Evolutionary conservation across 345 rosid genomes (phyloP), one percentile per base, ranked within the genome.

Genomic region (Boechera stricta): DNA sequence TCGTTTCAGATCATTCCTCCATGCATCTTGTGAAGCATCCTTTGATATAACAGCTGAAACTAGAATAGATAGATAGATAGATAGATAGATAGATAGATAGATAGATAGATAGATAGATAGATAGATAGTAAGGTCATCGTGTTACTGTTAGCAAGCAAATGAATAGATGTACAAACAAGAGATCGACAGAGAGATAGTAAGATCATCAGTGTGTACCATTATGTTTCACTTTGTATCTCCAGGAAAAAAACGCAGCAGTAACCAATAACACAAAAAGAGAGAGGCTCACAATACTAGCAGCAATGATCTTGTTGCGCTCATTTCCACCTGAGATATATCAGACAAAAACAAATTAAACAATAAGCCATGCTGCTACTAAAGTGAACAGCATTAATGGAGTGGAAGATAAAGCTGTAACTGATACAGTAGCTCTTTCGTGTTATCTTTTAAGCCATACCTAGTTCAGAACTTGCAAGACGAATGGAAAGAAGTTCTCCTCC

Each of bases 401-500:
- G 6, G 10, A 56, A 56, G 39, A 32, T 57, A 35, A 6, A 35
- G 38, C 1, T 56, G 39, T 21, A 32, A 57, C 7, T 3, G 2
- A 55, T 0, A 0, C 21, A 18, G 7, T 41, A 32, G 10, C 26
- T 58, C 33, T 11, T 21, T 29, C 7, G 9, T 51, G 28, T 51
- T 8, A n/a, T 2, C 0, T 18, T 5, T 6, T 36, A 36, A 7
- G 57, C 8, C 28, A 0, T 24, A 72, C 77, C 77, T 11, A 72
- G 47, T 10, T 72, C 77, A 32, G 60, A 60, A 24, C 7, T 39
- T n/a, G 62, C n/a, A 12, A 72, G 68, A 18, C 77, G 68, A 45
- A 72, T 78, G 48, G 26, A 72, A 15, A 71, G 15, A 64, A 35
- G 1, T 3, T 65, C 67, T 51, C 77, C 77, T 21, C 61, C 47